Base-by-base conservation (phyloP, 2,329 filamentous ascomycete species). In the Aspergillus sp. region DNA sequence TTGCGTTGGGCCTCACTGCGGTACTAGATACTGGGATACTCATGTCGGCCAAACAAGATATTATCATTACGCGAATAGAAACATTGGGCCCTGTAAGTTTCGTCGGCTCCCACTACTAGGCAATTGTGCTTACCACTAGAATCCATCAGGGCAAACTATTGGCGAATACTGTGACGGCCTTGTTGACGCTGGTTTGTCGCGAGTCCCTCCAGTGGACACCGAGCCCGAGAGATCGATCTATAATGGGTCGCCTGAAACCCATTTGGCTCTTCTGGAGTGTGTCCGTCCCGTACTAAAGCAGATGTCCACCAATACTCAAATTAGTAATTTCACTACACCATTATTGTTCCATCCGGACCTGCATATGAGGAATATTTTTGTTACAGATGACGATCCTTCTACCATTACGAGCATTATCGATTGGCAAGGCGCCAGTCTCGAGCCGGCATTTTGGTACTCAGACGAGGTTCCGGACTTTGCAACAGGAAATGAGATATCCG, bases 321-420 rank as follows among this genome's bases (percentile, higher is more conserved):
- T 77, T 17, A 56, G 65, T 50, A 58, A 69, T 33, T 62, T 65
- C 47, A 62, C 71, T 59, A 57, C 39, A 27, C 73, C 72, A 35
- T 65, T 70, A 4, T 59, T 79, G 3, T 72, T 76, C 52, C 75
- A 79, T 55, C 70, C 72, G 14, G 75, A 79, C 63, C 58, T 78
- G 40, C 69, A 78, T 60, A 74, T 72, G 66, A 66, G 73, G 57
- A 79, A 79, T 61, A 75, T 79, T 23, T 79, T 77, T 57, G 70
- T 79, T 47, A 75, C 71, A 6, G 66, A 73, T 48, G 68, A 74
- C 8, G 67, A 78, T 52, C 72, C 76, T 14, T 70, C 70, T 25
- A 54, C 67, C 19, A 64, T 79, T 6, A 72, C 74, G 6, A 69
- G 66, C 12, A 73, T 79, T 15, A 76, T 79, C 15, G 76, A 79